Conservation (phyloP, 176 grass and related monocot species). For the Oryza australiensis region DNA sequence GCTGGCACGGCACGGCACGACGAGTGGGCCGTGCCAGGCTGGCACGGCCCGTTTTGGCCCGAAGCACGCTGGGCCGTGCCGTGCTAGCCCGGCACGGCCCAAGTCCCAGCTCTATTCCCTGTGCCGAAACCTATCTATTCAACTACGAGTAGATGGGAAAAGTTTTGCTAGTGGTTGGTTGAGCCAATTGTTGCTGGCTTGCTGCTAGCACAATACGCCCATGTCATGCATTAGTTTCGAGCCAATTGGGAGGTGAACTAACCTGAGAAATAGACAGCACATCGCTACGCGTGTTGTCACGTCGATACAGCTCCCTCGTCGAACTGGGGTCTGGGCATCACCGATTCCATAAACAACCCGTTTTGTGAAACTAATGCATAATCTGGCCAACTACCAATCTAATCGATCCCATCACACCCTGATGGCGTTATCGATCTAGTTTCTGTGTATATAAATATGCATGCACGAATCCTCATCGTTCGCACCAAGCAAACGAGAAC, state of each 20-base stretch:
- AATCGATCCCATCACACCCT: background rate
- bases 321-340: background rate
- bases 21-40: no score
- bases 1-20: no score
- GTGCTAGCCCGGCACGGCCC: no score
- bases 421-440: background rate
- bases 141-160: background rate
- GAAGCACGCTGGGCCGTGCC: no score
- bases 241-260: constrained; percentile 17
- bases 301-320: background rate
- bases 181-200: constrained; percentile 14
- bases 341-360: background rate
- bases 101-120: no score
- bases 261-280: background rate
- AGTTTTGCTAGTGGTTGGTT: background rate
- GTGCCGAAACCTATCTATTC: background rate
- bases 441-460: background rate
- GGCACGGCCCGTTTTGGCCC: no score
- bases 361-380: background rate
- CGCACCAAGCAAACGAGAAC: constrained; percentile 15
- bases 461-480: background rate
- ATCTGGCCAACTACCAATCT: constrained; percentile 26
- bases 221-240: background rate
- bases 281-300: background rate
- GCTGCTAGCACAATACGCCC: background rate